These are phyloP conservation scores for Chrysoporthe cubensis DNA, from an alignment of 2,329 filamentous ascomycete species.

Conservation along the genomic window DNA sequence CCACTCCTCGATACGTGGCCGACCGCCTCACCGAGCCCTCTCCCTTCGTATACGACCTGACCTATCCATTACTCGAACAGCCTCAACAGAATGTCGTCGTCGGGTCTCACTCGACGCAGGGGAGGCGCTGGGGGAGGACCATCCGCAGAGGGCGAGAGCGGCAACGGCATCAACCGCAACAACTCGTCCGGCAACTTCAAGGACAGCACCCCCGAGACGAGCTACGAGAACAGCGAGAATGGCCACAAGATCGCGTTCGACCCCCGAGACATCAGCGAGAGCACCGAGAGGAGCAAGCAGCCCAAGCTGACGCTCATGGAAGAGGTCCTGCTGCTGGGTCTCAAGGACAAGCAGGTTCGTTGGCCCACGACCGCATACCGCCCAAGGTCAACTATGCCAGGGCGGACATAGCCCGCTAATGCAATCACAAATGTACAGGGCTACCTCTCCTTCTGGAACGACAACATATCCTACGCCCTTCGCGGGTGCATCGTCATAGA, in stretches of 20 bases:
- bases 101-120: constrained; percentile 67
- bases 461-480: constrained; percentile 98
- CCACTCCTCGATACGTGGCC: constrained; percentile 6
- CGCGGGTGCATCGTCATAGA: constrained; percentile 98
- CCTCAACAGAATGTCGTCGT: constrained; percentile 39
- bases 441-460: constrained; percentile 99
- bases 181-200: constrained; percentile 57
- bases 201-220: constrained; percentile 70
- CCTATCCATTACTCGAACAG: not conserved
- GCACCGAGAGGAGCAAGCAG: constrained; percentile 93
- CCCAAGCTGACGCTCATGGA: constrained; percentile 99
- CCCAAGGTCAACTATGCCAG: too few species aligned
- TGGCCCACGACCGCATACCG: not conserved
- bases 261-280: constrained; percentile 96
- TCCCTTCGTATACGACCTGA: constrained; percentile 3
- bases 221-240: constrained; percentile 90
- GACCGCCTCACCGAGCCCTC: not conserved
- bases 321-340: constrained; percentile 89
- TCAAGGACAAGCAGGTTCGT: constrained; percentile 97
- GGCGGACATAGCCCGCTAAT: not conserved
- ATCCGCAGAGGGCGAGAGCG: constrained; percentile 55
- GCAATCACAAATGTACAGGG: constrained; percentile 61
- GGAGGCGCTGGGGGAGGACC: constrained; percentile 66
- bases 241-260: constrained; percentile 99
- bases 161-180: constrained; percentile 57